phyloP scores from a whole-genome alignment of 768 basidiomycete genomes.

The Coprinopsis strossmayeri region DNA sequence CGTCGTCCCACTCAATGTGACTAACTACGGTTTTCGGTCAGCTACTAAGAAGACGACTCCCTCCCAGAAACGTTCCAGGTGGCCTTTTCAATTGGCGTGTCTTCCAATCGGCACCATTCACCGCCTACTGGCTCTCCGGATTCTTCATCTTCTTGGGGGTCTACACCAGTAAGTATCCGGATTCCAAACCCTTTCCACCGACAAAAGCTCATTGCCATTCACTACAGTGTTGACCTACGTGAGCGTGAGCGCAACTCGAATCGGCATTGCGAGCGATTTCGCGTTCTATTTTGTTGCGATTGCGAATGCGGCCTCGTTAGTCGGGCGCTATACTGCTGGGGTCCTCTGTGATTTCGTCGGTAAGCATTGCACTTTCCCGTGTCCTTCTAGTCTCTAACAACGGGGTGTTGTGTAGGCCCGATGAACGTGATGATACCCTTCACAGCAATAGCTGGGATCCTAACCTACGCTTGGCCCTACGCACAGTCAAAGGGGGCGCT shows the following conservation, averaged over 20 bases:
- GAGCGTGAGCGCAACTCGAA: constrained; percentile 44
- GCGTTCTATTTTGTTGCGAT: constrained; percentile 63
- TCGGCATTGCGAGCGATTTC: constrained; percentile 43
- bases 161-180: constrained; percentile 46
- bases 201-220: constrained; percentile 12
- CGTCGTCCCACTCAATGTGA: no score
- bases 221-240: constrained; percentile 64
- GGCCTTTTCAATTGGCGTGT: constrained; percentile 51
- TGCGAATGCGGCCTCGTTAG: constrained; percentile 57
- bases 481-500: constrained; percentile 35
- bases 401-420: constrained; percentile 34
- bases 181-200: constrained; percentile 4
- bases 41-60: constrained; percentile 45
- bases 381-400: background rate
- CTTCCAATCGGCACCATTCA: constrained; percentile 47
- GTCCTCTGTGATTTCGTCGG: constrained; percentile 49
- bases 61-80: constrained; percentile 44
- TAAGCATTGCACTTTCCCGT: constrained; percentile 17
- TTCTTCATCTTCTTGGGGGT: constrained; percentile 60
- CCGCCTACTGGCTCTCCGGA: constrained; percentile 50
- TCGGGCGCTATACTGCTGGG: constrained; percentile 55
- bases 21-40: no score
- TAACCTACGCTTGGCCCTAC: constrained; percentile 72
- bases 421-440: constrained; percentile 68
- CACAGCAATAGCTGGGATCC: constrained; percentile 43